Evolutionary conservation across 805 yeast species (phyloP).

Genomic region (Blastobotrys americana): DNA sequence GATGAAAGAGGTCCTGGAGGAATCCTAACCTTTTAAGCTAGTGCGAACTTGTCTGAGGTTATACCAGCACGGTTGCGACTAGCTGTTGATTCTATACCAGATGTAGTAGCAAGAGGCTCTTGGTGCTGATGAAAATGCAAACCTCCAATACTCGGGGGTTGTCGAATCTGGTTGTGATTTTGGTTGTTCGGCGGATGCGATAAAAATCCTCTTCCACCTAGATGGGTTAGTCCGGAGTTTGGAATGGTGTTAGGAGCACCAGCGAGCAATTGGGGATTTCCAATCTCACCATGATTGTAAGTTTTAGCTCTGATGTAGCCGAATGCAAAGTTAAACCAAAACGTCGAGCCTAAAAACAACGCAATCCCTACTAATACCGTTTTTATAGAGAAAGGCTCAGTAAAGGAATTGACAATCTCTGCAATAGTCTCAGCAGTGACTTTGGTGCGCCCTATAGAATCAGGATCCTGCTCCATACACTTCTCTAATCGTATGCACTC

Average conservation of each 20-base stretch:
- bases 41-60: no score
- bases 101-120: no score
- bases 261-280: background rate
- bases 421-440: slow-evolving; percentile 74
- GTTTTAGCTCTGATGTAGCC: slow-evolving; percentile 21
- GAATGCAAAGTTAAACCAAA: slow-evolving; percentile 19
- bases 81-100: no score
- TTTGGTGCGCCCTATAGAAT: slow-evolving; percentile 49
- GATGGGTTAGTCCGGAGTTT: no score
- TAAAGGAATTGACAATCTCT: slow-evolving; percentile 66
- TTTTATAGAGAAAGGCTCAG: slow-evolving; percentile 49
- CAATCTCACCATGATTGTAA: slow-evolving; percentile 2
- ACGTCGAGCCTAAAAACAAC: slow-evolving; percentile 11
- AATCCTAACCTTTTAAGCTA: no score
- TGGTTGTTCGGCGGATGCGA: background rate
- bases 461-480: slow-evolving; percentile 77
- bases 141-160: background rate
- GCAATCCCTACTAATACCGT: slow-evolving; percentile 14
- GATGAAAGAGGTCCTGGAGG: no score
- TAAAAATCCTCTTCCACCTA: no score
- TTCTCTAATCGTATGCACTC: slow-evolving; percentile 64
- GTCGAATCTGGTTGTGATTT: background rate
- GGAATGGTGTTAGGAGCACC: no score
- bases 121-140: background rate
- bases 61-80: no score